Evolutionary conservation across 2,329 filamentous ascomycete genomes (phyloP).

Genomic region (Byssothecium circinans): DNA sequence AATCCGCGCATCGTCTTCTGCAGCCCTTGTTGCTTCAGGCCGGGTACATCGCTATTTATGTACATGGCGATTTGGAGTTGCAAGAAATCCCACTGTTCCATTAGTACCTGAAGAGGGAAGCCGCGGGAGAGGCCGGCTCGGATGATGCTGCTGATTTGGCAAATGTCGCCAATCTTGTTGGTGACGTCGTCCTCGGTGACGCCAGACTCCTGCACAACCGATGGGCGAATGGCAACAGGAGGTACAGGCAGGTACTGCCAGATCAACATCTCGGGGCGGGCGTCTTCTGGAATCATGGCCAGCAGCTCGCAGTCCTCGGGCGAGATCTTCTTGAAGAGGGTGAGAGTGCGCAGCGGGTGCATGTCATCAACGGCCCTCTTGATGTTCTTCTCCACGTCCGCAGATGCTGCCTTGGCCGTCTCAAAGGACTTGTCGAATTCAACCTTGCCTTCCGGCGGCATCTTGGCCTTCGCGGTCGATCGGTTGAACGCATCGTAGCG

Average conservation of each 20-base stretch:
- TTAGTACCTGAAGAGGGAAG: constrained; percentile 81
- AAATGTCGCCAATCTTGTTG: constrained; percentile 94
- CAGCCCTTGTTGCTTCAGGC: constrained; percentile 83
- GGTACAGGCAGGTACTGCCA: constrained; percentile 96
- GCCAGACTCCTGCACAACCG: constrained; percentile 87
- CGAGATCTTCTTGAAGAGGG: constrained; percentile 86
- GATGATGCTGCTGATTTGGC: constrained; percentile 87
- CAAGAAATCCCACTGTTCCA: constrained; percentile 98
- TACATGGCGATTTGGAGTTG: constrained; percentile 97
- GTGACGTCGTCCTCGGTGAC: constrained; percentile 97
- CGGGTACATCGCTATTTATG: constrained; percentile 94
- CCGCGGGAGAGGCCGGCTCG: constrained; percentile 80
- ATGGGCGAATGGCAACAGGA: constrained; percentile 90
- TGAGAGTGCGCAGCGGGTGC: constrained; percentile 84
- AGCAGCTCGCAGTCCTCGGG: constrained; percentile 87
- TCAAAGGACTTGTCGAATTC: constrained; percentile 84
- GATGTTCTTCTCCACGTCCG: constrained; percentile 86
- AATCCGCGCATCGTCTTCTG: constrained; percentile 91
- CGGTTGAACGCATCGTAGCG: constrained; percentile 87
- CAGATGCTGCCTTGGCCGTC: constrained; percentile 73
- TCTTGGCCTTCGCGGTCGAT: constrained; percentile 83
- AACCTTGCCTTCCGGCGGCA: constrained; percentile 77
- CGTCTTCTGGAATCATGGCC: constrained; percentile 82
- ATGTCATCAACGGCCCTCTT: constrained; percentile 93
- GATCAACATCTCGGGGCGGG: constrained; percentile 92